phyloP scores from a whole-genome alignment of 2,329 filamentous ascomycete genomes.

The Colletotrichum tofieldiae region DNA sequence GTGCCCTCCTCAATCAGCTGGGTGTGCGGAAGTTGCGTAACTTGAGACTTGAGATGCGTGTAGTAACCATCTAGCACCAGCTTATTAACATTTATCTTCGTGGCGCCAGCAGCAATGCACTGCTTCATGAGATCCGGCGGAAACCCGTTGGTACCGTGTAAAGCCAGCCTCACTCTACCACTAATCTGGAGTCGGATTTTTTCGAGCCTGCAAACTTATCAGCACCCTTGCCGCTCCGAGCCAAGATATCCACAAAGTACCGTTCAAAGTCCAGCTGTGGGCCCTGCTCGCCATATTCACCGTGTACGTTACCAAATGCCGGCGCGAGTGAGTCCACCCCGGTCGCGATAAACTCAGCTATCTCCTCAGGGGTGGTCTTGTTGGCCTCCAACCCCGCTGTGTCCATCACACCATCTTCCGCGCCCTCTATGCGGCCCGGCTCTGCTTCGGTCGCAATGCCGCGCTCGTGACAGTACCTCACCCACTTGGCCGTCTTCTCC shows the following conservation, averaged over 20 bases:
- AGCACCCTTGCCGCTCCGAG: background rate
- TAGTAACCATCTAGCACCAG: slow-evolving; percentile 58
- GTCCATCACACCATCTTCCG: slow-evolving; percentile 79
- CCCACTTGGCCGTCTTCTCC: slow-evolving; percentile 72
- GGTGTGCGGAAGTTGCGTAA: slow-evolving; percentile 48
- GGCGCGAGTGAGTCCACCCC: slow-evolving; percentile 83
- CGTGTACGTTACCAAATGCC: slow-evolving; percentile 84
- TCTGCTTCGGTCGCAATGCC: slow-evolving; percentile 80
- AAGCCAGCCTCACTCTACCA: slow-evolving; percentile 51
- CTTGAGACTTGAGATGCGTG: slow-evolving; percentile 54
- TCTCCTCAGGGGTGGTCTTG: slow-evolving; percentile 79
- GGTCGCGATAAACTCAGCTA: slow-evolving; percentile 78
- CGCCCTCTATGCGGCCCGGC: slow-evolving; percentile 74
- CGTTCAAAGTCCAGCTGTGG: slow-evolving; percentile 72
- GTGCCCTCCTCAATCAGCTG: slow-evolving; percentile 59
- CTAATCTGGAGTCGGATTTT: slow-evolving; percentile 21
- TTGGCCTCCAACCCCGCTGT: slow-evolving; percentile 61
- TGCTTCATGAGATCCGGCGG: slow-evolving; percentile 57
- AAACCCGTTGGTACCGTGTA: slow-evolving; percentile 67
- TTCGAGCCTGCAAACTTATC: slow-evolving; percentile 15
- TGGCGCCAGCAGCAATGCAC: slow-evolving; percentile 62
- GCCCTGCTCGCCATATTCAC: slow-evolving; percentile 78
- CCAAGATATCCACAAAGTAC: background rate
- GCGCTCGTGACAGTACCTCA: slow-evolving; percentile 72
- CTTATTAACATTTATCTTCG: slow-evolving; percentile 67